Evolutionary conservation across 495 filamentous ascomycete species (phyloP), one percentile per base, ranked within the genome.

Genomic region (Neurospora sp.): DNA sequence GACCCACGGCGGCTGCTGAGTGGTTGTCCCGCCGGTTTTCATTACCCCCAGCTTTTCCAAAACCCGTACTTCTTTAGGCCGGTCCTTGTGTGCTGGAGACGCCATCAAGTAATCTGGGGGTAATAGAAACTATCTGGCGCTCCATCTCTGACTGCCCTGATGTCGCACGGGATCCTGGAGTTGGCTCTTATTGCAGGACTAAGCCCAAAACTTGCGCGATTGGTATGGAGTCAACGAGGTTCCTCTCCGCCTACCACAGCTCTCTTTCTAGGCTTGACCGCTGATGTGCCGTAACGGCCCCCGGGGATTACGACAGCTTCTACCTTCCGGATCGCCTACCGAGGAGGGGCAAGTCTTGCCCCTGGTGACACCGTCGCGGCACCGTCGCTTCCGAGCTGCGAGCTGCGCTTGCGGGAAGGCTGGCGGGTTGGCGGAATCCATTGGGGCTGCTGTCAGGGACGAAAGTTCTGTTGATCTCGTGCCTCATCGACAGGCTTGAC

Each of bases 71-170:
- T 40, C 31, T 59, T 22, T 61, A 71, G n/a, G 69, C 37, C 42
- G 9, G 74, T 68, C 72, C 41, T 53, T 75, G 78, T 75, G 66
- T 76, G 75, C 53, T 66, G 27, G 27, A 66, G 53, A 35, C 75
- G 59, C 69, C 35, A 81, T 82, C 78, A 82, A 75, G 81, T 82
- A 82, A 82, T 76, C 74, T 79, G 77, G 80, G 81, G 81, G 81
- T 82, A 82, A 82, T 82, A 72, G 75, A 82, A 82, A 81, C 42
- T 73, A 59, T 44, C 42, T 70, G 39, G 53, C 12, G 20, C 59
- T 39, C 38, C 53, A 66, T 70, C 39, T 38, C 74, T 31, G 27
- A 31, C 27, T 31, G 27, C 27, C 27, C 27, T 31, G 73, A 70
- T 31, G 76, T 75, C 73, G 75, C 78, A 78, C 75, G 75, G 73